Evolutionary conservation across 2,329 filamentous ascomycete species (phyloP).

Genomic region (Aspergillus sp.): DNA sequence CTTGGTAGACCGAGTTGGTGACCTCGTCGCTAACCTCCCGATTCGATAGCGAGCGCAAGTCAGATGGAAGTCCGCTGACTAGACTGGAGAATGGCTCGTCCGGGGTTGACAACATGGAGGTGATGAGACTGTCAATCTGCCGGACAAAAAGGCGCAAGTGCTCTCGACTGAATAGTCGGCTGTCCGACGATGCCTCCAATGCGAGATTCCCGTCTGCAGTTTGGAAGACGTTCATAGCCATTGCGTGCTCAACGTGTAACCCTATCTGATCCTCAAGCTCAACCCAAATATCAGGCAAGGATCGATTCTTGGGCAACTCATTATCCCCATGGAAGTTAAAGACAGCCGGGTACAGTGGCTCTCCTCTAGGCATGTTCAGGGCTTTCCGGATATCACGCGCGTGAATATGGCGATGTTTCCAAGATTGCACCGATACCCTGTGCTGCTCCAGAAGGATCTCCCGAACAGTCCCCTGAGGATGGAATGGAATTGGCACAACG

Average conservation of each 20-base stretch:
- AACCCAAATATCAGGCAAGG: conserved; percentile 22
- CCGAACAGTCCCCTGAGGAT: conserved; percentile 22
- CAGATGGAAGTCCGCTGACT: conserved; percentile 21
- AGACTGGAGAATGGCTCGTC: conserved; percentile 26
- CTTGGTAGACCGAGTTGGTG: conserved; percentile 16
- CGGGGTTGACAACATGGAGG: conserved; percentile 26
- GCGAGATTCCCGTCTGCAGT: conserved; percentile 18
- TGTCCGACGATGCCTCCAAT: conserved; percentile 27
- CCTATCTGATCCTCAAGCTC: conserved; percentile 32
- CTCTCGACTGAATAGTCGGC: conserved; percentile 24
- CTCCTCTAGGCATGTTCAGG: conserved; percentile 24
- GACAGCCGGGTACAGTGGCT: conserved; percentile 32
- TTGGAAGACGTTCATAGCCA: conserved; percentile 41
- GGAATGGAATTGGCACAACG: conserved; percentile 35
- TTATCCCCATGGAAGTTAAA: conserved; percentile 31
- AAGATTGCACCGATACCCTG: conserved; percentile 24
- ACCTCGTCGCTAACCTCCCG: conserved; percentile 19
- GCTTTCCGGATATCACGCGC: conserved; percentile 30
- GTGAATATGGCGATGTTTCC: conserved; percentile 29
- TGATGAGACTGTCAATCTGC: conserved; percentile 31
- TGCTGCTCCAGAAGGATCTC: conserved; percentile 27
- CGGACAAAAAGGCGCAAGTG: conserved; percentile 29
- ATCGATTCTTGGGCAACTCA: conserved; percentile 1
- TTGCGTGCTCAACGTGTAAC: conserved; percentile 42
- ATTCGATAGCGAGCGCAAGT: conserved; percentile 25